These are phyloP conservation scores for Saxispiralis lemnorum DNA, from an alignment of 495 filamentous ascomycete species.

Conservation along the genomic window DNA sequence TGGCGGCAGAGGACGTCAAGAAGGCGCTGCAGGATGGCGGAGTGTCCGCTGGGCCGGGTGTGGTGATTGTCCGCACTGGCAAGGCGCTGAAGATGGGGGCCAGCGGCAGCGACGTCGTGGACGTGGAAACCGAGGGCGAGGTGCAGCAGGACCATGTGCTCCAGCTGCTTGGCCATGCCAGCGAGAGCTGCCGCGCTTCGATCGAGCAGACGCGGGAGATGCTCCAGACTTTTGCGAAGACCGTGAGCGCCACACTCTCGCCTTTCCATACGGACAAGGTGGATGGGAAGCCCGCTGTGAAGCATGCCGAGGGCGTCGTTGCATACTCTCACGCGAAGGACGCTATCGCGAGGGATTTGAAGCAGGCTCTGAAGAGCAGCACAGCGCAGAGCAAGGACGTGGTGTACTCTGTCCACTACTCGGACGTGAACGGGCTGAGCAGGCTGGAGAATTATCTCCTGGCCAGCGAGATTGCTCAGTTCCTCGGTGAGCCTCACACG, in stretches of 20 bases:
- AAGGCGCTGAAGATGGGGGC: slow-evolving; percentile 7
- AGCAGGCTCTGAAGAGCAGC: slow-evolving; percentile 12
- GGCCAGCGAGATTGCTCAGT: slow-evolving; percentile 11
- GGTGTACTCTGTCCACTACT: slow-evolving; percentile 16
- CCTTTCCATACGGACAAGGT: slow-evolving; percentile 12
- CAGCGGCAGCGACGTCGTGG: slow-evolving; percentile 5
- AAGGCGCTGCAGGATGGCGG: slow-evolving; percentile 6
- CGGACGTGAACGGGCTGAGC: slow-evolving; percentile 15
- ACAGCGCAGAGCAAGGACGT: slow-evolving; percentile 8
- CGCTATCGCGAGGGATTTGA: slow-evolving; percentile 11
- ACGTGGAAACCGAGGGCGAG: slow-evolving; percentile 8
- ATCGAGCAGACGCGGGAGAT: slow-evolving; percentile 10
- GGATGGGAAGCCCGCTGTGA: slow-evolving; percentile 12
- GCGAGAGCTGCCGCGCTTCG: slow-evolving; percentile 6
- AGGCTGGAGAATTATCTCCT: slow-evolving; percentile 16
- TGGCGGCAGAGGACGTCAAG: slow-evolving; percentile 8
- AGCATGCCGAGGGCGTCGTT: slow-evolving; percentile 6
- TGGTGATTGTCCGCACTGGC: slow-evolving; percentile 7
- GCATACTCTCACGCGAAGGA: slow-evolving; percentile 13
- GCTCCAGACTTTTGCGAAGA: slow-evolving; percentile 9
- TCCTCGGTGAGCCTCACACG: slow-evolving; percentile 7
- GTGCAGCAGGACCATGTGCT: slow-evolving; percentile 11
- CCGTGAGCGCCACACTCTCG: slow-evolving; percentile 6
- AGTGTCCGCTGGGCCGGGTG: not conserved
- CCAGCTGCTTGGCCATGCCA: slow-evolving; percentile 9